These are phyloP conservation scores for Ganoderma multipileum DNA, from an alignment of 1,284 basidiomycete species.

Conservation along the genomic window DNA sequence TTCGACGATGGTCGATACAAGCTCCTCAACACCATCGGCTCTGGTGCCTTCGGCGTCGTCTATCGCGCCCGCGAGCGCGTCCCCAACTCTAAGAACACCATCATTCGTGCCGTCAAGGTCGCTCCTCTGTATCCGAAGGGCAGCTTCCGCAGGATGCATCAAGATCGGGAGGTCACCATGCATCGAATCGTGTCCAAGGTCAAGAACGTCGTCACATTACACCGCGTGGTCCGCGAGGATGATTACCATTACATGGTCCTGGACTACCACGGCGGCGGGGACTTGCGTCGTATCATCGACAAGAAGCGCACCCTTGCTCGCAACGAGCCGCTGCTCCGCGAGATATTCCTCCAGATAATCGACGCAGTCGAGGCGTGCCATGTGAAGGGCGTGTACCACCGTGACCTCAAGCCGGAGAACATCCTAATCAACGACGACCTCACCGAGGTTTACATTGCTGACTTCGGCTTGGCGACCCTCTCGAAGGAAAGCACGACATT, in stretches of 20 bases:
- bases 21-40: slow-evolving; percentile 60
- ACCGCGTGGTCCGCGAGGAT: slow-evolving; percentile 58
- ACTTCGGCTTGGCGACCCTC: slow-evolving; percentile 73
- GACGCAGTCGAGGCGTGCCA: slow-evolving; percentile 70
- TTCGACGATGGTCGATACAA: slow-evolving; percentile 47
- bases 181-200: slow-evolving; percentile 61
- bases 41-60: slow-evolving; percentile 70
- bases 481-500: slow-evolving; percentile 54
- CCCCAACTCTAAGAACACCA: slow-evolving; percentile 22
- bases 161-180: slow-evolving; percentile 39
- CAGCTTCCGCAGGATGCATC: slow-evolving; percentile 8
- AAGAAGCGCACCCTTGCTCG: slow-evolving; percentile 52
- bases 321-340: slow-evolving; percentile 54
- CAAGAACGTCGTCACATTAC: slow-evolving; percentile 62
- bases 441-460: slow-evolving; percentile 57
- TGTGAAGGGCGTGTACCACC: slow-evolving; percentile 64
- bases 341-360: slow-evolving; percentile 63
- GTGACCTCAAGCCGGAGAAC: slow-evolving; percentile 79
- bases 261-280: slow-evolving; percentile 67
- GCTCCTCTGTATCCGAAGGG: slow-evolving; percentile 12
- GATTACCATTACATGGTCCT: slow-evolving; percentile 63
- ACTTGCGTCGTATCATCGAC: slow-evolving; percentile 66
- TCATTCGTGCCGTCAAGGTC: slow-evolving; percentile 36
- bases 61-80: slow-evolving; percentile 51
- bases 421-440: slow-evolving; percentile 58